Evolutionary conservation across 176 grass and related monocot genomes (phyloP), one percentile per base, ranked within the genome.

Genomic region (Oropetium thomaeum): DNA sequence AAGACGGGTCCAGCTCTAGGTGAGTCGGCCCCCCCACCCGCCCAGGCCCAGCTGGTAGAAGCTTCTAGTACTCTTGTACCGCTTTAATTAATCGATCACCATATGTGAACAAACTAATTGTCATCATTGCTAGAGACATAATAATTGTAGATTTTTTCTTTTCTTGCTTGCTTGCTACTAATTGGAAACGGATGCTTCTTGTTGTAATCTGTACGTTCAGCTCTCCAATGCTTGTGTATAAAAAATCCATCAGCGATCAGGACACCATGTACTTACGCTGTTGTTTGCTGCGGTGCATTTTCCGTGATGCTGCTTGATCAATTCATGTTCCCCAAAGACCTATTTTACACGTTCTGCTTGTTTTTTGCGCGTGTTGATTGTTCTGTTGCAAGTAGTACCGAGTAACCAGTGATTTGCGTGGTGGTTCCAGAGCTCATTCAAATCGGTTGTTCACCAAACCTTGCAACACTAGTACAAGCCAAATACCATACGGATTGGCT

Each of bases 1-100:
- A 67, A 12, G 90, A 89, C 65, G 76, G 66, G 29, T 87, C 90
- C 79, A 79, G 57, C n/a, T 81, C 76, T 35, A 87, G 90, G 74
- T 93, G 83, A 93, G 74, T 76, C 12, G 47, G 19, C 39, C 43
- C 62, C n/a, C n/a, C n/a, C n/a, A n/a, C n/a, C n/a, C n/a, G n/a
- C n/a, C n/a, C n/a, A n/a, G n/a, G 15, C 20, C 10, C 53, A 62
- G 2, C 29, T 5, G 41, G 65, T 71, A 82, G 85, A 78, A 82
- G 14, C 85, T 73, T 82, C 67, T 47, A 71, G 53, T 27, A 13
- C 53, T 27, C 20, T 37, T 9, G 65, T 11, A 25, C 23, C 47
- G 4, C 67, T 53, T 71, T 25, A 47, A 44, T 58, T 1, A 32
- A 41, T 23, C 5, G 39, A 32, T 23, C 8, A 16, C 4, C 58